Evolutionary conservation across 2,329 filamentous ascomycete genomes (phyloP).

Genomic region (Ceratocystis smalleyi): DNA sequence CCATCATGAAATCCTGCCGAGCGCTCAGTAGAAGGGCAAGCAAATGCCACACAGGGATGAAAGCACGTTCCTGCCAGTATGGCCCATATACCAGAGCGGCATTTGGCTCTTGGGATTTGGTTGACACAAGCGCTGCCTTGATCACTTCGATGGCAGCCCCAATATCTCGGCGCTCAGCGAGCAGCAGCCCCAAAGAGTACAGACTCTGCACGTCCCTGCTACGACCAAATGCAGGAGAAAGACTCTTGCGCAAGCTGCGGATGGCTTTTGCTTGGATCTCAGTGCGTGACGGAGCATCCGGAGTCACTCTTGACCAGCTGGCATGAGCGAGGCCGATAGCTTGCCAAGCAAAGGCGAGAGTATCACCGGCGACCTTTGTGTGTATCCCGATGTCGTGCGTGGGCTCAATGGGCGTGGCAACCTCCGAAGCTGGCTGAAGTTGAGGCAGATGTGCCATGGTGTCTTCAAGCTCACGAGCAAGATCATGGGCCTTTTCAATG

Average conservation of each 20-base stretch:
- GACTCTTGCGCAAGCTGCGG: slow-evolving; percentile 54
- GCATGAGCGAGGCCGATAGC: slow-evolving; percentile 75
- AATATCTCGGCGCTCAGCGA: slow-evolving; percentile 75
- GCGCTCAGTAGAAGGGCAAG: slow-evolving; percentile 74
- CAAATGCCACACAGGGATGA: slow-evolving; percentile 81
- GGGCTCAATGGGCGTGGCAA: slow-evolving; percentile 20
- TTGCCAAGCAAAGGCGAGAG: slow-evolving; percentile 59
- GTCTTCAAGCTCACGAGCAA: slow-evolving; percentile 56
- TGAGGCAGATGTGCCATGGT: slow-evolving; percentile 51
- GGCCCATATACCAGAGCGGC: slow-evolving; percentile 32
- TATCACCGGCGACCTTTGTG: slow-evolving; percentile 37
- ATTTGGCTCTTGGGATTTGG: slow-evolving; percentile 32
- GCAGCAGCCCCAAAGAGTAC: slow-evolving; percentile 67
- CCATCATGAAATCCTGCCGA: slow-evolving; percentile 68
- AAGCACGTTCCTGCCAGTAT: slow-evolving; percentile 46
- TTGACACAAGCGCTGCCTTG: slow-evolving; percentile 56
- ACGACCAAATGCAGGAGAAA: slow-evolving; percentile 50
- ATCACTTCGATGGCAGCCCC: slow-evolving; percentile 66
- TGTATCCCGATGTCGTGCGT: slow-evolving; percentile 26
- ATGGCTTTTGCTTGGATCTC: slow-evolving; percentile 67
- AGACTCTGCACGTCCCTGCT: slow-evolving; percentile 58
- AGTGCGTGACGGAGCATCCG: slow-evolving; percentile 53
- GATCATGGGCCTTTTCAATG: slow-evolving; percentile 60
- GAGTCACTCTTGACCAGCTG: slow-evolving; percentile 72
- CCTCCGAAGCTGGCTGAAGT: slow-evolving; percentile 17